Evolutionary conservation across 768 basidiomycete genomes (phyloP), one percentile per base, ranked within the genome.

Genomic region (Kwoniella sp.): DNA sequence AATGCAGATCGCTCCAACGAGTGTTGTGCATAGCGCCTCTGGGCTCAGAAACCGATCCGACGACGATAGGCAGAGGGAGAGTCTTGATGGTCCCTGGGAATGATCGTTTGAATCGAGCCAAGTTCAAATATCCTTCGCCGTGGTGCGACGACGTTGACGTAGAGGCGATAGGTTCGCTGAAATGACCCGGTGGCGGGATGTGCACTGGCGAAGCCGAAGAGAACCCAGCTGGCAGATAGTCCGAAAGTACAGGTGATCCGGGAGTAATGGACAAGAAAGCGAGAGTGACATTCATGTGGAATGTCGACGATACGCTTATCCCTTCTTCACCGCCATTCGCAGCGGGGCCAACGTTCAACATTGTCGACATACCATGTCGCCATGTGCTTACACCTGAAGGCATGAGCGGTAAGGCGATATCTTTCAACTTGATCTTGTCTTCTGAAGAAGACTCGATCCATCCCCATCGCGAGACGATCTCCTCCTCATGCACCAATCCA

Each of bases 31-130:
- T 70, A 2, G 73, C 73, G 8, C 64, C 64, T 19, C 64, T 47
- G 1, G 73, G 76, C 52, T 77, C 76, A 0, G 69, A 64, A 4
- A 77, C 76, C 5, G 68, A 70, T 8, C 76, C 76, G 53, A 77
- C 67, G 22, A 73, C 68, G 58, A 77, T 67, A 2, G 73, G 69
- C 1, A 77, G 46, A 1, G 74, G 68, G 1, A 71, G 51, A 9
- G 69, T 72, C 30, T 66, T 56, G 22, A 72, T 51, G 25, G 69
- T 67, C 2, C 73, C 68, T 13, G 69, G 65, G 58, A 71, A 70
- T 12, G 24, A 48, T 15, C 58, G 46, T 40, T 68, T 71, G 62
- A 77, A 56, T 40, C 25, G 46, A 13, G 56, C 1, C 26, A 71
- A 49, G 27, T 62, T 50, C 7, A 74, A 53, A 10, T 50, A 58